Percentiles rank a stretch among this genome's conserved stretches.
These are phyloP conservation scores for Trichoderma koningii DNA, from an alignment of 2,329 filamentous ascomycete genomes.

Conservation along the genomic window DNA sequence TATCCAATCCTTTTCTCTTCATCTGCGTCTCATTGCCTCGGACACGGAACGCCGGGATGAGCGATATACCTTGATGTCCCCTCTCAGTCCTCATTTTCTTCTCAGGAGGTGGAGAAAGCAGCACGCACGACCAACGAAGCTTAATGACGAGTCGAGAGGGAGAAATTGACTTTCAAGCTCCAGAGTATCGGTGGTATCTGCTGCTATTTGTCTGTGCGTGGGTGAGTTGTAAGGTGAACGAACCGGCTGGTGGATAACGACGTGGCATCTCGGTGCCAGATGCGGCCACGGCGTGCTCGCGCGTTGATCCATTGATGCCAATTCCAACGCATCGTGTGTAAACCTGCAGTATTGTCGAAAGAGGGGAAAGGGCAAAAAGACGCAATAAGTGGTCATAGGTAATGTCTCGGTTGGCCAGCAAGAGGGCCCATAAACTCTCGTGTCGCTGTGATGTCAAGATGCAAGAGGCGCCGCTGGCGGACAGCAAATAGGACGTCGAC, in stretches of 20 bases:
- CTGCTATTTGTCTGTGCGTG: constrained; percentile 2
- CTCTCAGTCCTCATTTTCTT: not conserved
- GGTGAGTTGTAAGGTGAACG: not conserved
- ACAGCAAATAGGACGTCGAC: constrained; percentile 19
- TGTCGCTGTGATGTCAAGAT: constrained; percentile 7
- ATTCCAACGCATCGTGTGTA: not conserved
- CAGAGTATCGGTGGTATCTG: not conserved
- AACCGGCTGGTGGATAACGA: constrained; percentile 11
- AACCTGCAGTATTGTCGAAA: not conserved
- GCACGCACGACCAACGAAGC: constrained; percentile 9
- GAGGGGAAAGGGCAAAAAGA: not conserved
- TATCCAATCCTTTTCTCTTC: not conserved
- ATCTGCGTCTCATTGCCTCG: constrained; percentile 11
- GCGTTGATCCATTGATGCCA: not conserved
- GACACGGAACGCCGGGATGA: constrained; percentile 19
- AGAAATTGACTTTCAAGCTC: not conserved
- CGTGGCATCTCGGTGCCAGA: constrained; percentile 18
- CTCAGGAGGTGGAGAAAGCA: constrained; percentile 15
- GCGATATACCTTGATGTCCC: constrained; percentile 4
- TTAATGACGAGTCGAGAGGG: constrained; percentile 18
- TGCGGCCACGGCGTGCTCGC: constrained; percentile 2
- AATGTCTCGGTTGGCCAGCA: not conserved
- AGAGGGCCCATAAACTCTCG: not conserved
- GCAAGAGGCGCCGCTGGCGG: constrained; percentile 1
- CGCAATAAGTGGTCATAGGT: not conserved